Percentiles rank a stretch among this genome's conserved stretches.
Evolutionary conservation across 805 yeast genomes (phyloP).

Genomic region (Kuraishia molischiana): DNA sequence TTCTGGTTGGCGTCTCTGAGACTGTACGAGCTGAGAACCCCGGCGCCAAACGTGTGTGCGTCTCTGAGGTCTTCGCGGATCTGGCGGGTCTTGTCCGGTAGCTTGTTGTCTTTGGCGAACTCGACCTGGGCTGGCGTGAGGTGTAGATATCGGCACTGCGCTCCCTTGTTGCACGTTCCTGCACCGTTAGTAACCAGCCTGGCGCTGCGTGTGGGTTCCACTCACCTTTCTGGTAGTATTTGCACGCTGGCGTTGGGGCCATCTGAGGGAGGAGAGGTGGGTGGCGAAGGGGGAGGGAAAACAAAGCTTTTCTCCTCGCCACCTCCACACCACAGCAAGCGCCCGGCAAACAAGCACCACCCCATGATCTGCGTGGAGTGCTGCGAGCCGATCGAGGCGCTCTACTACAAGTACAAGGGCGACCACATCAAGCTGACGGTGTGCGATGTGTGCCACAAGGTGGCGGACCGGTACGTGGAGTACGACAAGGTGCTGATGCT

Average conservation of each 20-base stretch:
- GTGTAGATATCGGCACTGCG: constrained; percentile 34
- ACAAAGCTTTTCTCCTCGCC: too few relatives aligned
- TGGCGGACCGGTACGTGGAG: constrained; percentile 89
- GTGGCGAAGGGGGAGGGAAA: too few relatives aligned
- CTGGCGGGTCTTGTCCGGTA: constrained; percentile 4
- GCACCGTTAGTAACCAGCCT: too few relatives aligned
- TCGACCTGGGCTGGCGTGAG: not conserved
- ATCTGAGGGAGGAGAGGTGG: not conserved
- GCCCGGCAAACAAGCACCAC: not conserved
- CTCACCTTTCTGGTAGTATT: constrained; percentile 28
- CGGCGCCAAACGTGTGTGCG: constrained; percentile 11
- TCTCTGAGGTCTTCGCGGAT: constrained; percentile 16
- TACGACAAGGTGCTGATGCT: constrained; percentile 76
- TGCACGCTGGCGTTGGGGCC: constrained; percentile 25
- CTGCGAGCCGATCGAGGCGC: constrained; percentile 48
- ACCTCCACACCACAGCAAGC: not conserved
- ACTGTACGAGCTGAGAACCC: constrained; percentile 26
- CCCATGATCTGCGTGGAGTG: constrained; percentile 88
- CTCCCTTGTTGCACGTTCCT: constrained; percentile 28
- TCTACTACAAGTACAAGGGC: constrained; percentile 66
- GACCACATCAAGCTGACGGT: constrained; percentile 72
- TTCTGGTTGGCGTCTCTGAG: constrained; percentile 35
- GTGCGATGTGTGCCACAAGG: constrained; percentile 60
- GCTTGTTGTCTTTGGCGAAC: constrained; percentile 7
- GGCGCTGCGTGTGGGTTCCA: too few relatives aligned